Conservation (phyloP, 345 rosid genomes). For the Rhodomyrtus tomentosa region DNA sequence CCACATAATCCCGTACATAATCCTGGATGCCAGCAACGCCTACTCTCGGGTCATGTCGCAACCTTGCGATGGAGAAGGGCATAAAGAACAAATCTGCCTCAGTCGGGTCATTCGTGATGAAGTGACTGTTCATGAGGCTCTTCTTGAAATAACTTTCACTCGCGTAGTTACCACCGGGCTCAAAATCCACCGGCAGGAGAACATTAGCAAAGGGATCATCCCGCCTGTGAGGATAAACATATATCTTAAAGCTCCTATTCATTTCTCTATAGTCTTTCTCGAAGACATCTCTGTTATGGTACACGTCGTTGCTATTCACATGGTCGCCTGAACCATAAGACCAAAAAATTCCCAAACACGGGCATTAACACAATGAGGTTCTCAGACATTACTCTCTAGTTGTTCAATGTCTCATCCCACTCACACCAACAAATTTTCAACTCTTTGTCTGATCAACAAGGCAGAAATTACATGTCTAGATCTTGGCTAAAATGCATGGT, state of each 20-base stretch:
- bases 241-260: conserved; percentile 49
- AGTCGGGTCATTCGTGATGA: conserved; percentile 30
- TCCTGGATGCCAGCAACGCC: conserved; percentile 21
- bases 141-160: conserved; percentile 55
- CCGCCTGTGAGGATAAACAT: conserved; percentile 40
- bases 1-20: conserved; percentile 29
- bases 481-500: not conserved
- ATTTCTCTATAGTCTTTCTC: conserved; percentile 36
- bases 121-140: conserved; percentile 37
- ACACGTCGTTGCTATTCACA: conserved; percentile 20
- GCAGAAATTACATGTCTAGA: not conserved
- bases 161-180: conserved; percentile 43
- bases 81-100: conserved; percentile 42
- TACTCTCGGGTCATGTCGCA: conserved; percentile 40
- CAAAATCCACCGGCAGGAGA: conserved; percentile 31
- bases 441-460: not conserved
- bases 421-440: not conserved
- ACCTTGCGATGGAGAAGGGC: conserved; percentile 48
- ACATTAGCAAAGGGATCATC: conserved; percentile 32
- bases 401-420: not conserved
- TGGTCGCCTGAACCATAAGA: conserved; percentile 31
- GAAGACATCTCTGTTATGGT: conserved; percentile 37
- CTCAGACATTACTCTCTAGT: not conserved
- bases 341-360: conserved; percentile 13
- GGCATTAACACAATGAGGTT: not conserved